phyloP scores from a whole-genome alignment of 2,329 filamentous ascomycete species.

The Anthostomella pinea region DNA sequence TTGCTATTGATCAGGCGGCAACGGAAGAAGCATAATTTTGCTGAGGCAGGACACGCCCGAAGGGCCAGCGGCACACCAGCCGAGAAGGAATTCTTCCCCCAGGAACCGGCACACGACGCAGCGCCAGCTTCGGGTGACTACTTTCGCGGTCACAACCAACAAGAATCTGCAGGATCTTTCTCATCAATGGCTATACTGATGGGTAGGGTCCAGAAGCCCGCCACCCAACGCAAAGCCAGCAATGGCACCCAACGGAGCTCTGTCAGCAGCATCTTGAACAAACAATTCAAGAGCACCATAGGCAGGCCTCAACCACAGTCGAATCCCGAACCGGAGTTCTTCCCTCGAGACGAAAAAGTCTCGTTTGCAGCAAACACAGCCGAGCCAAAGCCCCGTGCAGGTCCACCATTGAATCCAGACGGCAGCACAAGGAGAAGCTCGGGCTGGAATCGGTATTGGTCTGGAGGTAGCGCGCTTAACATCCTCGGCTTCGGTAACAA shows the following conservation, averaged over 20 bases:
- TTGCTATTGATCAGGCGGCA: conserved; percentile 65
- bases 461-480: conserved; percentile 66
- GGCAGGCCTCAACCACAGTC: conserved; percentile 57
- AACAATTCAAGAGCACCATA: conserved; percentile 61
- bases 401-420: conserved; percentile 34
- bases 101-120: conserved; percentile 44
- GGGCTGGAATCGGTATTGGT: conserved; percentile 77
- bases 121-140: conserved; percentile 42
- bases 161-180: conserved; percentile 55
- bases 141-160: conserved; percentile 51
- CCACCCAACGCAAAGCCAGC: conserved; percentile 53
- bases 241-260: conserved; percentile 53
- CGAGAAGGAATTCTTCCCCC: conserved; percentile 53
- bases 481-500: conserved; percentile 57
- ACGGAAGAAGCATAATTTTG: conserved; percentile 52
- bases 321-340: conserved; percentile 30
- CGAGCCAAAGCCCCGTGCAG: conserved; percentile 33
- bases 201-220: conserved; percentile 54
- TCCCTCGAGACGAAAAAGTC: conserved; percentile 20
- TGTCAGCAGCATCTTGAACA: conserved; percentile 55
- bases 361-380: conserved; percentile 20
- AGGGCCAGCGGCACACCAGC: conserved; percentile 45
- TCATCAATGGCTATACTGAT: conserved; percentile 65
- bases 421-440: conserved; percentile 59
- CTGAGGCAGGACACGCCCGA: conserved; percentile 44